Base-by-base conservation (phyloP, 805 yeast genomes). In the Yamadazyma laniorum region DNA sequence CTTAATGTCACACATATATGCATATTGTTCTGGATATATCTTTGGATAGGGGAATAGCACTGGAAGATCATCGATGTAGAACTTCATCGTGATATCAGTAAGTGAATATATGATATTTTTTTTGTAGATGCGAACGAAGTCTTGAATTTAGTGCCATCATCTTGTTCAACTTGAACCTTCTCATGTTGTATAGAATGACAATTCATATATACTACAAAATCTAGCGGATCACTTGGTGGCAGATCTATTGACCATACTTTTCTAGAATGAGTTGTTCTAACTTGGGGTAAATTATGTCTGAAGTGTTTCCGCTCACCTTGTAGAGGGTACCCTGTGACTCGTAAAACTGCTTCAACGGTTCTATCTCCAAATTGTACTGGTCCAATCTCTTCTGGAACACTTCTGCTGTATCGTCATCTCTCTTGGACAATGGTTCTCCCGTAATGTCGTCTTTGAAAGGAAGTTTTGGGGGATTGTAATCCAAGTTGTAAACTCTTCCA, bases 21-120 rank as follows among this genome's bases (percentile, higher is more conserved):
- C 93, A 72, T 93, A 93, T 60, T 93, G 99, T 64, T 93, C 99
- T 2, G 99, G 99, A 58, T 93, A 93, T 39, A 93, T 91, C 55
- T 87, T 76, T 2, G 98, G 98, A 59, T 93, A 93, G 12, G 99
- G 99, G 60, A 93, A 93, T 37, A 88, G 72, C 23, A 93, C 95
- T 15, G 98, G 98, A 44, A 93, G 68, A 63, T 93, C 99, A 67
- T 91, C 99, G 45, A 93, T 93, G 59, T 63, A 85, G 70, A 93
- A 93, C 67, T 86, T 88, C 74, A 69, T 68, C 14, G n/a, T n/a
- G n/a, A n/a, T n/a, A n/a, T n/a, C n/a, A n/a, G n/a, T n/a, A n/a
- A n/a, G n/a, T n/a, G n/a, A n/a, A n/a, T n/a, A n/a, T n/a, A n/a
- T n/a, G n/a, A n/a, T n/a, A n/a, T n/a, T n/a, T n/a, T n/a, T n/a